These are phyloP conservation scores for Claviceps africana DNA, from an alignment of 2,329 filamentous ascomycete species.

Conservation along the genomic window DNA sequence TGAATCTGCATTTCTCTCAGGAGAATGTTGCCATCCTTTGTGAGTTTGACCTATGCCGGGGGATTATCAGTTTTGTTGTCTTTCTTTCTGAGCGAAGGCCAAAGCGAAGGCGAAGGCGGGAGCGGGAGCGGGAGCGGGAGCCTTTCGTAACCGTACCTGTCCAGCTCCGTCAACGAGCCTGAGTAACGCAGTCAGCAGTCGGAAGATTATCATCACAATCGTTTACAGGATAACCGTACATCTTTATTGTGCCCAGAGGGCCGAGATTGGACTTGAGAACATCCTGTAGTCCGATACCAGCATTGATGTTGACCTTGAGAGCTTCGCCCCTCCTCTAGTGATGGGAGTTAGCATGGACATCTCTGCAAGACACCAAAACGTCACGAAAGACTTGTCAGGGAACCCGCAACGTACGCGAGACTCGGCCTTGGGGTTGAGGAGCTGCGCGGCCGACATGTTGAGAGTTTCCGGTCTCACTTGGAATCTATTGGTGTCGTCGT, in stretches of 20 bases:
- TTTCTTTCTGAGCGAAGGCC: conserved; percentile 13
- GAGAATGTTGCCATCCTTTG: conserved; percentile 91
- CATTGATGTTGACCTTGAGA: conserved; percentile 89
- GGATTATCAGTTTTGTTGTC: conserved; percentile 15
- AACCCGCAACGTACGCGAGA: conserved; percentile 56
- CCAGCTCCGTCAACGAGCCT: conserved; percentile 59
- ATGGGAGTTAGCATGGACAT: conserved; percentile 12
- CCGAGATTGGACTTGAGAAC: conserved; percentile 94
- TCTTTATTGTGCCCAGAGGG: conserved; percentile 89
- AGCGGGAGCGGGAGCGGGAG: conserved; percentile 11
- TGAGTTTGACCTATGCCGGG: conserved; percentile 72
- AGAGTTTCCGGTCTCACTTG: conserved; percentile 8
- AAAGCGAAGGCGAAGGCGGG: too few species aligned
- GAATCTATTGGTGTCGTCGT: conserved; percentile 5
- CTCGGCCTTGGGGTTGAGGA: conserved; percentile 97
- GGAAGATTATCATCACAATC: not conserved
- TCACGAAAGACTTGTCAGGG: not conserved
- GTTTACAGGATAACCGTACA: conserved; percentile 37
- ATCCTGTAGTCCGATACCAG: conserved; percentile 84
- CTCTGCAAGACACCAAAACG: conserved; percentile 5
- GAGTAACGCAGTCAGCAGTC: conserved; percentile 1
- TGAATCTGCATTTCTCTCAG: conserved; percentile 82
- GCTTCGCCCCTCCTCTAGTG: conserved; percentile 85
- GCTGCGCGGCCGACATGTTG: conserved; percentile 87
- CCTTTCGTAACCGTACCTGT: conserved; percentile 34